A percentile compares a stretch with the other conserved stretches of the same genome.
Evolutionary conservation across 2,329 filamentous ascomycete species (phyloP).

Genomic region (Aquanectria penicillioides): DNA sequence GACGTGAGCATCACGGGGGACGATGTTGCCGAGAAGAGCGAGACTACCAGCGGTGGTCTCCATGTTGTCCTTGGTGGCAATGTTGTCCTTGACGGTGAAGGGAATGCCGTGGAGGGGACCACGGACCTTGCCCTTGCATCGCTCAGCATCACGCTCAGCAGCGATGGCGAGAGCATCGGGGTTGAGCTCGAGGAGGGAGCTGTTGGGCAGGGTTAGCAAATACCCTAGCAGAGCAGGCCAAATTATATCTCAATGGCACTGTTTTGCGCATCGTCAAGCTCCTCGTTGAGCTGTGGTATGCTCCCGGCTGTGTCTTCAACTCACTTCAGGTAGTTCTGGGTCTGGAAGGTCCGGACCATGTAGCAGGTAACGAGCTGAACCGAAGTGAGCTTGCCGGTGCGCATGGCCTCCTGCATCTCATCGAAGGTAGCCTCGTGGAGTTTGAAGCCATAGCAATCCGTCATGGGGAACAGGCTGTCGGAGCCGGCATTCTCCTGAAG

Average conservation of each 20-base stretch:
- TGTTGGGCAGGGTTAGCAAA: constrained; percentile 40
- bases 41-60: constrained; percentile 78
- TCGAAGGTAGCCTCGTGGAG: constrained; percentile 78
- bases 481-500: constrained; percentile 49
- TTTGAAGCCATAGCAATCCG: constrained; percentile 65
- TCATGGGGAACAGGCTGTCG: constrained; percentile 67
- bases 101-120: constrained; percentile 80
- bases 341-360: constrained; percentile 68
- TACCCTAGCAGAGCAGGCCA: too few relatives aligned
- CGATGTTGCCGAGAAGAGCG: constrained; percentile 71
- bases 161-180: constrained; percentile 74
- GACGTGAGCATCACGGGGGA: constrained; percentile 75
- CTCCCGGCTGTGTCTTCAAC: too few relatives aligned
- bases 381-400: constrained; percentile 63
- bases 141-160: constrained; percentile 67
- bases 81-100: constrained; percentile 74
- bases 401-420: constrained; percentile 69
- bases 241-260: too few relatives aligned
- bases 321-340: constrained; percentile 72
- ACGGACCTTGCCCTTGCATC: constrained; percentile 63
- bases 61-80: constrained; percentile 81
- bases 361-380: constrained; percentile 71
- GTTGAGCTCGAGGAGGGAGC: constrained; percentile 72
- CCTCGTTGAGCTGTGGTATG: too few relatives aligned
- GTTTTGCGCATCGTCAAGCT: too few relatives aligned